A percentile compares a stretch with the other conserved stretches of the same genome.
Conservation (phyloP, 768 basidiomycete species). For the Boletus patriciae region DNA sequence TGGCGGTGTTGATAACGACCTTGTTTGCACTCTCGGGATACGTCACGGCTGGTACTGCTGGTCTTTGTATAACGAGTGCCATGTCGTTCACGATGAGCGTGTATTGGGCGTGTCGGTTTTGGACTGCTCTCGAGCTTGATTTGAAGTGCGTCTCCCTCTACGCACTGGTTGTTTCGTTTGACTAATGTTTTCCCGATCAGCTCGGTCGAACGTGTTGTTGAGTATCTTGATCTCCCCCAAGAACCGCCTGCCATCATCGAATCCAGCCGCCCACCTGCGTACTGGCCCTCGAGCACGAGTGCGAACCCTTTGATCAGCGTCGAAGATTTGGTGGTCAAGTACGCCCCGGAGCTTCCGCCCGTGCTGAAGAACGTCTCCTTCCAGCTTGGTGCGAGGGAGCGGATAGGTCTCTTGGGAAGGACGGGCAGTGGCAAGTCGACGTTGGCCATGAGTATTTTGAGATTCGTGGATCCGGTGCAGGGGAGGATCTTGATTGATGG, state of each 20-base stretch:
- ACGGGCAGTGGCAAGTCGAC: conserved; percentile 85
- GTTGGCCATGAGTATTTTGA: conserved; percentile 80
- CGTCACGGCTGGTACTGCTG: conserved; percentile 60
- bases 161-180: background rate
- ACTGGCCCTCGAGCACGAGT: conserved; percentile 82
- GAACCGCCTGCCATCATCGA: conserved; percentile 80
- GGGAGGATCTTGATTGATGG: conserved; percentile 85
- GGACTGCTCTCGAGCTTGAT: conserved; percentile 66
- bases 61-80: conserved; percentile 74
- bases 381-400: conserved; percentile 64
- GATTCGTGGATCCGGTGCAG: conserved; percentile 76
- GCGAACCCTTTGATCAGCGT: conserved; percentile 60
- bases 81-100: conserved; percentile 57
- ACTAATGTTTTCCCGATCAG: conserved; percentile 35
- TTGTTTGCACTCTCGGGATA: conserved; percentile 70
- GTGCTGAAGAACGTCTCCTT: conserved; percentile 80
- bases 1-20: conserved; percentile 73
- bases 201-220: conserved; percentile 87
- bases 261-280: conserved; percentile 76
- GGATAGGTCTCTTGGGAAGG: conserved; percentile 77
- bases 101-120: conserved; percentile 52
- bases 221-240: conserved; percentile 88
- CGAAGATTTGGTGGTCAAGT: conserved; percentile 77
- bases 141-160: conserved; percentile 54
- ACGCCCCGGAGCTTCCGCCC: conserved; percentile 79